phyloP scores from a whole-genome alignment of 805 yeast genomes.

The Pichia kluyveri region DNA sequence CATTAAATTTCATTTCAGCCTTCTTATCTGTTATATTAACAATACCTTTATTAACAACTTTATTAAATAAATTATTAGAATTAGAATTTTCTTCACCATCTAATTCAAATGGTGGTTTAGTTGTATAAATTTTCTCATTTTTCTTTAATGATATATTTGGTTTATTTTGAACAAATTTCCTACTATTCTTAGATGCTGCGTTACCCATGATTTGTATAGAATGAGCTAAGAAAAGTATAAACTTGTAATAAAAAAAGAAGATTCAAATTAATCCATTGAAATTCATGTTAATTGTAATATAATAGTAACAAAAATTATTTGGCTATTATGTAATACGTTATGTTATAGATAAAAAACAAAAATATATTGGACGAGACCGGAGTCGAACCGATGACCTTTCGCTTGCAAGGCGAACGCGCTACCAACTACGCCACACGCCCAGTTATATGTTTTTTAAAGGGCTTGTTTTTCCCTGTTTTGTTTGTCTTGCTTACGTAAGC shows the following conservation, averaged over 20 bases:
- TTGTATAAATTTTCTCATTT: conserved; percentile 9
- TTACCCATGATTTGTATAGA: conserved; percentile 17
- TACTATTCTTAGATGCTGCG: conserved; percentile 15
- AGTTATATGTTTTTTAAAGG: not conserved
- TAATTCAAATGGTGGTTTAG: conserved; percentile 11
- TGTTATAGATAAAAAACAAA: conserved; percentile 4
- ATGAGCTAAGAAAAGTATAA: not conserved
- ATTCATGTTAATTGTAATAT: too few species aligned
- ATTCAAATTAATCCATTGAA: too few species aligned
- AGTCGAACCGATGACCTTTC: conserved; percentile 72
- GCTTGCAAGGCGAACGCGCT: conserved; percentile 77
- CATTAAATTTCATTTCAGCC: conserved; percentile 4
- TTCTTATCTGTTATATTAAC: conserved; percentile 13
- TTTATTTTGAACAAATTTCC: conserved; percentile 10
- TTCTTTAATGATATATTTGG: conserved; percentile 2
- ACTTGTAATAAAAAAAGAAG: too few species aligned
- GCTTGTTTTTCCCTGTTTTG: too few species aligned
- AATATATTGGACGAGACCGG: conserved; percentile 57
- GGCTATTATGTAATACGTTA: too few species aligned
- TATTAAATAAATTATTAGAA: conserved; percentile 9
- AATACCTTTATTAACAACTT: conserved; percentile 19
- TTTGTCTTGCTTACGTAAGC: too few species aligned
- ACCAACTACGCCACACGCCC: conserved; percentile 83
- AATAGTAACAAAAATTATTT: too few species aligned
- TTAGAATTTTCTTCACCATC: conserved; percentile 1